A percentile compares a stretch with the other conserved stretches of the same genome.
Evolutionary conservation across 306 rosid species (phyloP).

Genomic region (Prunus mongolica): DNA sequence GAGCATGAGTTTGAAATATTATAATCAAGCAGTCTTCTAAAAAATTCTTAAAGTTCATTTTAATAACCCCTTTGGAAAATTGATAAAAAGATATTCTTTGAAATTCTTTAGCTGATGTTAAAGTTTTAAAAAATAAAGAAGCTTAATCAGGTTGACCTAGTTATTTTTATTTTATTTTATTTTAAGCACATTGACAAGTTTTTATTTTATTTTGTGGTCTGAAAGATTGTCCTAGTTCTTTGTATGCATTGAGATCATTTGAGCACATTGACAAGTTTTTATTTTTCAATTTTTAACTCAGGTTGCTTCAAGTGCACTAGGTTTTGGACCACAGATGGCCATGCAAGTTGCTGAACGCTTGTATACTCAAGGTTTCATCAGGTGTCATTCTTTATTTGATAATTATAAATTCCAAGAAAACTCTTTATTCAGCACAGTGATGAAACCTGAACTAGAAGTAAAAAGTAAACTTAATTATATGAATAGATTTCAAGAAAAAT

Average conservation of each 20-base stretch:
- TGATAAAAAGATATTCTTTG: not conserved
- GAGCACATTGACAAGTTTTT: not conserved
- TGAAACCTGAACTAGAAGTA: not conserved
- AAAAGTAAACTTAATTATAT: not conserved
- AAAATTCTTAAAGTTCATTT: not conserved
- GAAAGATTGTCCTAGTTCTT: not conserved
- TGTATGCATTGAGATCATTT: conserved; percentile 9
- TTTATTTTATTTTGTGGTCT: not conserved
- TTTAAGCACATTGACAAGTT: too few species aligned
- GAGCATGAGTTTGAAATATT: not conserved
- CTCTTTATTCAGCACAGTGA: not conserved
- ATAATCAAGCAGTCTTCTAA: not conserved
- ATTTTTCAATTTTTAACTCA: conserved; percentile 22
- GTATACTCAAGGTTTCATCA: conserved; percentile 92
- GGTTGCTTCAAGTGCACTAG: conserved; percentile 96
- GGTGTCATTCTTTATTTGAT: conserved; percentile 45
- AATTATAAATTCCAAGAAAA: conserved; percentile 5
- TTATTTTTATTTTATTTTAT: conserved; percentile 2
- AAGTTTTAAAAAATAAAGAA: not conserved
- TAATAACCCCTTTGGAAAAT: too few species aligned
- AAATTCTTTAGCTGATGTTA: not conserved
- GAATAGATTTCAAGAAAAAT: not conserved
- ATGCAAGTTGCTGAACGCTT: conserved; percentile 96
- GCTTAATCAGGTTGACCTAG: conserved; percentile 10
- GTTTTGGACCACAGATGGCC: conserved; percentile 92